Evolutionary conservation across 2,329 filamentous ascomycete species (phyloP), one percentile per base, ranked within the genome.

Genomic region (Botrytis hyacinthi): DNA sequence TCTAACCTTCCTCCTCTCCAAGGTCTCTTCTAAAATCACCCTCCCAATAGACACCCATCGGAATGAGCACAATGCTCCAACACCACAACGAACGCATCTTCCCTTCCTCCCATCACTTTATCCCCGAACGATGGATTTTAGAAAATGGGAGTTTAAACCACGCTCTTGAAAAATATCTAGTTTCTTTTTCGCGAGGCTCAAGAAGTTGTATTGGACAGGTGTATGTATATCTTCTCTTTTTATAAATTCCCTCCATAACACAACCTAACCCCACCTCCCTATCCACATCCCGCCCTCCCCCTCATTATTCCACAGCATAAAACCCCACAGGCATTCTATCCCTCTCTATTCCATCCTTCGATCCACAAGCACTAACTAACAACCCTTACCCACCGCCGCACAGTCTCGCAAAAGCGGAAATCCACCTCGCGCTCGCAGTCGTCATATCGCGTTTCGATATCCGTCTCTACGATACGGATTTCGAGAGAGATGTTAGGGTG

Each of bases 171-270:
- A 51, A 73, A 8, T 78, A 79, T 51, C 35, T 79, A 5, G 75
- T 78, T 10, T 22, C 74, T 3, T 79, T 79, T 40, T 71, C 71
- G 5, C 75, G 76, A 26, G 78, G 78, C 0, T 71, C 68, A 4
- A 73, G 78, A 61, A 73, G 75, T 32, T 79, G 78, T 71, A 60
- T 77, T 57, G 78, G 78, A 0, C 78, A 78, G 32, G 76, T 68
- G 66, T 68, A 66, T 48, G 62, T 48, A n/a, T 35, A 57, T 29
- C n/a, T 26, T 60, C 10, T 26, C 7, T 63, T 12, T 9, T 22
- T n/a, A 9, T 29, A 1, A 2, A 14, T 16, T 42, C 12, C 8
- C 22, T n/a, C 4, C n/a, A 14, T 16, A 29, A 62, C 37, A 12
- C 5, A 26, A 12, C 46, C 22, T n/a, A n/a, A 14, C 10, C 8